Evolutionary conservation across 441 rosid genomes (phyloP).

Genomic region (Bocquillonia castaneifolia): DNA sequence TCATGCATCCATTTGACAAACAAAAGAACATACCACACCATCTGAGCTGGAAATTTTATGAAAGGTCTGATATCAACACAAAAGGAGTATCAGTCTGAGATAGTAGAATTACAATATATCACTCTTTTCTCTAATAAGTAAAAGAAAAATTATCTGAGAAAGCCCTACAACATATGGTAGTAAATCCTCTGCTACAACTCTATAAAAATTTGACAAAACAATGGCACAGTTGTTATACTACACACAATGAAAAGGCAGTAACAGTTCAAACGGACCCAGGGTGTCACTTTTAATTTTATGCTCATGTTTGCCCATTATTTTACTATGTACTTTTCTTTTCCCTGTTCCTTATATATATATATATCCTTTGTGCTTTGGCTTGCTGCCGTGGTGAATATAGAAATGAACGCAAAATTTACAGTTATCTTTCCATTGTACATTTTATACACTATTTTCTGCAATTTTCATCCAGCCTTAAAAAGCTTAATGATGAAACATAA

Average conservation of each 20-base stretch:
- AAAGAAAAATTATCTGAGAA: not conserved
- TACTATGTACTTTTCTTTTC: not conserved
- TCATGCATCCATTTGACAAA: constrained; percentile 50
- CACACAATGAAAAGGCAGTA: not conserved
- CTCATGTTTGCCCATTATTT: not conserved
- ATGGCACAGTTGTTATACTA: not conserved
- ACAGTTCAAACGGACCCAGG: no score
- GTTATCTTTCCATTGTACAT: not conserved
- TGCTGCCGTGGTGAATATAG: not conserved
- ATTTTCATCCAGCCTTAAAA: not conserved
- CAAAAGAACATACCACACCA: constrained; percentile 39
- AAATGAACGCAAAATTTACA: not conserved
- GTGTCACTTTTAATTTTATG: not conserved
- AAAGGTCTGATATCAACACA: constrained; percentile 59
- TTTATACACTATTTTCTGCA: not conserved
- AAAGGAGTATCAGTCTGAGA: constrained; percentile 16
- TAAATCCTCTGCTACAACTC: not conserved
- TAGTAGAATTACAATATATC: constrained; percentile 3
- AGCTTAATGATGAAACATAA: constrained; percentile 14
- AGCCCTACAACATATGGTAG: not conserved
- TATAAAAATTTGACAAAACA: not conserved
- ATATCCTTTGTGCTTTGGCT: not conserved
- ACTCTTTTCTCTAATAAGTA: not conserved
- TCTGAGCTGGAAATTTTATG: constrained; percentile 54
- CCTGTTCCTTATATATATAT: not conserved